phyloP scores from a whole-genome alignment of 768 basidiomycete genomes.

The Lactarius sanguifluus region DNA sequence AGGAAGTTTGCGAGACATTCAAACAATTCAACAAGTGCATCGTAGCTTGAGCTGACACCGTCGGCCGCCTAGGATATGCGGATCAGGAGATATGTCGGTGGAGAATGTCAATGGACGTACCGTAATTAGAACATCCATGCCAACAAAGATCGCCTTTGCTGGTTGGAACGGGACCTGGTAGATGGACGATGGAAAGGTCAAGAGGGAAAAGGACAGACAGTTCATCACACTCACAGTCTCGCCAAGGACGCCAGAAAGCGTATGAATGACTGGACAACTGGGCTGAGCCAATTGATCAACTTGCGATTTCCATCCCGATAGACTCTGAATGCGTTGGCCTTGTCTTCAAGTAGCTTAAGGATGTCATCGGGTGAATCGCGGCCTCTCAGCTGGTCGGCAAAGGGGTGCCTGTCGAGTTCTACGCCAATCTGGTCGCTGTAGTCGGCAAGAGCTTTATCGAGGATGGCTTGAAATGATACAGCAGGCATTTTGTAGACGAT shows the following conservation, averaged over 20 bases:
- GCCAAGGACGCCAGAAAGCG: neutral
- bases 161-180: neutral
- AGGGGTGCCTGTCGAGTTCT: slow-evolving; percentile 3
- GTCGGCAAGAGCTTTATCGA: slow-evolving; percentile 1
- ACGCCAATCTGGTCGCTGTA: neutral
- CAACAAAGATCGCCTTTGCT: neutral
- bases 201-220: neutral
- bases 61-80: neutral
- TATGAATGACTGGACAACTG: neutral
- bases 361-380: neutral
- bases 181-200: neutral
- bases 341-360: neutral
- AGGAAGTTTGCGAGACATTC: slow-evolving; percentile 9
- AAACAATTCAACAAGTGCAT: slow-evolving; percentile 6
- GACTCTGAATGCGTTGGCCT: neutral
- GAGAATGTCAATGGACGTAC: neutral
- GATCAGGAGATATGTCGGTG: neutral
- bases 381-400: neutral
- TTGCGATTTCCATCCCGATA: neutral
- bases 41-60: neutral
- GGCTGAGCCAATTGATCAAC: neutral
- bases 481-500: neutral
- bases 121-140: neutral
- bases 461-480: neutral
- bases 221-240: neutral